A percentile compares a stretch with the other conserved stretches of the same genome.
Conservation (phyloP, 768 basidiomycete genomes). For the Russula emetica region DNA sequence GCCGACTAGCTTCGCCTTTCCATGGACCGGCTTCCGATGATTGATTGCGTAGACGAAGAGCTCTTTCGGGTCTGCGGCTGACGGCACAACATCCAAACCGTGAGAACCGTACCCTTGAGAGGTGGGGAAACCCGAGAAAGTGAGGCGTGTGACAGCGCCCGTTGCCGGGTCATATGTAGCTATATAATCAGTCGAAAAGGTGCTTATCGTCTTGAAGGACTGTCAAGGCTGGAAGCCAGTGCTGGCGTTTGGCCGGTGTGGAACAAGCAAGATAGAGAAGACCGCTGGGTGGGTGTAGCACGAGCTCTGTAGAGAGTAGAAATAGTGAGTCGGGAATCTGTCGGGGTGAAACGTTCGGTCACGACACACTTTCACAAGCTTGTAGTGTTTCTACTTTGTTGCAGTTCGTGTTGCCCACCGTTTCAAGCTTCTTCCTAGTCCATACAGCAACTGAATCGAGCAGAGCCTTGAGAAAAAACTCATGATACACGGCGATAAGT, state of each 20-base stretch:
- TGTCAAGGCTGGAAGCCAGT: conserved; percentile 50
- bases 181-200: conserved; percentile 49
- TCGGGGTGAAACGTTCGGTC: background rate
- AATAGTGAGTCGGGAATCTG: background rate
- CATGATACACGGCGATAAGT: conserved; percentile 44
- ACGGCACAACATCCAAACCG: conserved; percentile 66
- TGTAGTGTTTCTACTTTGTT: conserved; percentile 47
- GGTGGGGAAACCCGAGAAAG: conserved; percentile 32
- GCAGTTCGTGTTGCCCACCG: conserved; percentile 50
- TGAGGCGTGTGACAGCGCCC: conserved; percentile 43
- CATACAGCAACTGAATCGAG: conserved; percentile 42
- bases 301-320: conserved; percentile 41
- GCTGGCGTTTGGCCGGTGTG: conserved; percentile 41
- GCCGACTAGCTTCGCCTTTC: conserved; percentile 44
- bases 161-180: conserved; percentile 54
- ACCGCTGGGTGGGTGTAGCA: conserved; percentile 55
- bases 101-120: conserved; percentile 50
- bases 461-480: conserved; percentile 45
- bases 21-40: conserved; percentile 52
- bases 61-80: conserved; percentile 42
- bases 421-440: conserved; percentile 37
- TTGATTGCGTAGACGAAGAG: conserved; percentile 70
- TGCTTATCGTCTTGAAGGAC: conserved; percentile 38
- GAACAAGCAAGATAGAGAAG: conserved; percentile 63
- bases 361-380: conserved; percentile 61